These are phyloP conservation scores for Ustilago lituana DNA, from an alignment of 1,284 basidiomycete species.

Conservation along the genomic window DNA sequence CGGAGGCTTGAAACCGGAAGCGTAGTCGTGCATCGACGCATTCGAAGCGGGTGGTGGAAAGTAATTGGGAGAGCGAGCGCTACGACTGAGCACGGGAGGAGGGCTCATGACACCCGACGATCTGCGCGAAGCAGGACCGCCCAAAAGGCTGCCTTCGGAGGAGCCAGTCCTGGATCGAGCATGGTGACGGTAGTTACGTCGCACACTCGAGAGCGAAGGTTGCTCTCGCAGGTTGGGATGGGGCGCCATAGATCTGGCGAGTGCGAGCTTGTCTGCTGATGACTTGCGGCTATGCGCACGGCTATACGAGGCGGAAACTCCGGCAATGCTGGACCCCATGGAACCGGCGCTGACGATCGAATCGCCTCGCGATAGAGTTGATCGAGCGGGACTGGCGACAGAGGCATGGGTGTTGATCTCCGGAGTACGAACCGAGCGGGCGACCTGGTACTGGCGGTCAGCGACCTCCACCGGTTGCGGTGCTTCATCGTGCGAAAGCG, in stretches of 20 bases:
- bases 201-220: constrained; percentile 34
- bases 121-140: constrained; percentile 27
- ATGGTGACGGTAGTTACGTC: constrained; percentile 40
- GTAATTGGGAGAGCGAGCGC: constrained; percentile 55
- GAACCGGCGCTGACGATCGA: constrained; percentile 19
- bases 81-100: constrained; percentile 36
- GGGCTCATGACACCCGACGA: constrained; percentile 44
- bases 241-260: constrained; percentile 27
- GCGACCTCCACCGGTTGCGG: not conserved
- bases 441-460: not conserved
- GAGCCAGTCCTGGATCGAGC: constrained; percentile 34
- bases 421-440: constrained; percentile 17
- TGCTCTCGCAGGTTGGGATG: constrained; percentile 34
- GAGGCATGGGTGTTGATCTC: constrained; percentile 15
- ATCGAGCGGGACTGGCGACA: constrained; percentile 20
- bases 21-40: constrained; percentile 40
- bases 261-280: constrained; percentile 35
- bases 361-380: constrained; percentile 19
- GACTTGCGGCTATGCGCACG: constrained; percentile 33
- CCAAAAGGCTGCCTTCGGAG: constrained; percentile 36
- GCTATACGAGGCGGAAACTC: constrained; percentile 15
- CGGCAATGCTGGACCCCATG: constrained; percentile 18
- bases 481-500: not conserved
- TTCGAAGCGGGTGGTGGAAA: constrained; percentile 44
- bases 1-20: constrained; percentile 46